A percentile compares a stretch with the other conserved stretches of the same genome.
Conservation (phyloP, 2,329 filamentous ascomycete species). For the Fusarium graminum region DNA sequence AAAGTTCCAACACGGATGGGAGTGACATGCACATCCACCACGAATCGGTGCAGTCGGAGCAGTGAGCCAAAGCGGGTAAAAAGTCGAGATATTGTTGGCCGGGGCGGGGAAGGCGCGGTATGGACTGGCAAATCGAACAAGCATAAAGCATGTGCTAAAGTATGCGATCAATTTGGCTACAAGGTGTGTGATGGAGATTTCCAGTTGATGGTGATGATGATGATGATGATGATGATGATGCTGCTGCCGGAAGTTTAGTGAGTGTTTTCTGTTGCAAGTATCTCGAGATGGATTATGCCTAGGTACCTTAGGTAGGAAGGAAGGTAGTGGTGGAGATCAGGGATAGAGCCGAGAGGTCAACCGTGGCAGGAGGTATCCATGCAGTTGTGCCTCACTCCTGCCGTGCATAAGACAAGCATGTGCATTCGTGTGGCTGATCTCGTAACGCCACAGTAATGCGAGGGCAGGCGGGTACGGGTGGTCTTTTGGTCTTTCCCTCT, state of each 20-base stretch:
- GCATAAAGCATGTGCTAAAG: constrained; percentile 1
- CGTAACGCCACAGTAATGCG: constrained; percentile 11
- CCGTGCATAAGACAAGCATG: neutral
- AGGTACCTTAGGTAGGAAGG: too few species aligned
- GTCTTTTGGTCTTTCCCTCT: too few species aligned
- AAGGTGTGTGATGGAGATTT: neutral
- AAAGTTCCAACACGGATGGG: constrained; percentile 5
- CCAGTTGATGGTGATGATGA: neutral
- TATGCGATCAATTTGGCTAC: neutral
- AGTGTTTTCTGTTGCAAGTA: neutral
- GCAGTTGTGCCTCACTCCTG: neutral
- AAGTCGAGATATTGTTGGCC: constrained; percentile 1
- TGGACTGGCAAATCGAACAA: neutral
- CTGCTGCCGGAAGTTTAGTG: neutral
- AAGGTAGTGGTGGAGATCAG: too few species aligned
- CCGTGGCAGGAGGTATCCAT: neutral
- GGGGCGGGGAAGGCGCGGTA: neutral
- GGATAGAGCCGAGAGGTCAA: neutral
- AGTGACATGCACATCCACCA: constrained; percentile 6
- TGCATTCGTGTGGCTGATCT: neutral
- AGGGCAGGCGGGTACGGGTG: too few species aligned
- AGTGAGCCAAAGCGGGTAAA: constrained; percentile 1
- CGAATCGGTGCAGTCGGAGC: neutral
- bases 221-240: neutral
- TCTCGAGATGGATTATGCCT: neutral